These are phyloP conservation scores for Drosera capensis DNA, from an alignment of 148 eudicot genomes.

Conservation along the genomic window DNA sequence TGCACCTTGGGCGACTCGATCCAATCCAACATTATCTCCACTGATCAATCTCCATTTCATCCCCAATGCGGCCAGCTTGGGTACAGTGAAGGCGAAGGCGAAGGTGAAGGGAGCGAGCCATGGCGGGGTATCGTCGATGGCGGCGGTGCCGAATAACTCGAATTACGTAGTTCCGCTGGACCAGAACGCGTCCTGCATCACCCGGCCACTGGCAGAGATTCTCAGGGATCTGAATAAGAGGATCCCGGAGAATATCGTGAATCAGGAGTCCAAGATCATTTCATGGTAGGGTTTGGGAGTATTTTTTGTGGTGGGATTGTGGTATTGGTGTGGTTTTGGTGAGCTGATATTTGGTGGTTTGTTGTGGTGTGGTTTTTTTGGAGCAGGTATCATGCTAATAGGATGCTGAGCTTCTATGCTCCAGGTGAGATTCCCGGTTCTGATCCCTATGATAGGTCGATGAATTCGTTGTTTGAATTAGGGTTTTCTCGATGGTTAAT, in stretches of 20 bases:
- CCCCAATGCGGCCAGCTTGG: too few relatives aligned
- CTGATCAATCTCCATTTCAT: too few relatives aligned
- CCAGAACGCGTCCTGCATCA: slow-evolving; percentile 50
- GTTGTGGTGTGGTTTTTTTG: too few relatives aligned
- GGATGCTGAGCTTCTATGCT: slow-evolving; percentile 94
- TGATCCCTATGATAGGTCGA: too few relatives aligned
- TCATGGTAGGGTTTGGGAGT: slow-evolving; percentile 48
- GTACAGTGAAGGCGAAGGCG: too few relatives aligned
- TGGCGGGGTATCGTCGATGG: slow-evolving; percentile 18
- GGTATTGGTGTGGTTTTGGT: too few relatives aligned
- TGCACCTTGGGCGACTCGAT: too few relatives aligned
- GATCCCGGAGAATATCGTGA: slow-evolving; percentile 63
- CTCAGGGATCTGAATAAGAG: slow-evolving; percentile 83
- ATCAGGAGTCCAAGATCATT: slow-evolving; percentile 30
- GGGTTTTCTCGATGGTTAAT: too few relatives aligned
- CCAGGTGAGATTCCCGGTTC: slow-evolving; percentile 61
- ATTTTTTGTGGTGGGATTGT: too few relatives aligned
- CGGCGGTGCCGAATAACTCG: slow-evolving; percentile 34
- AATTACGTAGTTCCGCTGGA: slow-evolving; percentile 88
- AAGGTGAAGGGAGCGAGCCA: slow-evolving; percentile 6
- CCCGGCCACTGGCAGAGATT: slow-evolving; percentile 79
- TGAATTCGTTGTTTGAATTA: too few relatives aligned
- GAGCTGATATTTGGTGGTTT: too few relatives aligned
- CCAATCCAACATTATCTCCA: too few relatives aligned
- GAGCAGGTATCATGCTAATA: slow-evolving; percentile 84